These are phyloP conservation scores for Ceratocystis cubensis DNA, from an alignment of 2,329 filamentous ascomycete genomes.

Conservation along the genomic window DNA sequence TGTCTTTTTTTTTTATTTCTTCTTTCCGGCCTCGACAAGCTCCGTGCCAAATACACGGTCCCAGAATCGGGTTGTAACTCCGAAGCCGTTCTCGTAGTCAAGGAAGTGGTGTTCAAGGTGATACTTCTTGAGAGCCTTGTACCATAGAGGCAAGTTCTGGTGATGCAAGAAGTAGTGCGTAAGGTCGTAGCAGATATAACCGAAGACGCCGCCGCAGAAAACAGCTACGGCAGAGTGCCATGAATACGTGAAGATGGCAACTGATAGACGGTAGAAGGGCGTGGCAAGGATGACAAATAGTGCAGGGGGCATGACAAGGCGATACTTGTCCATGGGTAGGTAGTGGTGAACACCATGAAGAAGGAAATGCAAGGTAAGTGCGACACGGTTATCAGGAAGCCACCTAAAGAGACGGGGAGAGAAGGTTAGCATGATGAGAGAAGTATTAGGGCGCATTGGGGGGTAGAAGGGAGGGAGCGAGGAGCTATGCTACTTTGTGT, in stretches of 20 bases:
- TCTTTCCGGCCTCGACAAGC: conserved; percentile 32
- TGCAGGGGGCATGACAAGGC: conserved; percentile 91
- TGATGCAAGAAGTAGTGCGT: conserved; percentile 99
- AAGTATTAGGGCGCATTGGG: background rate
- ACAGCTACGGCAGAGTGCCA: conserved; percentile 71
- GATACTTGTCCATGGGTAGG: conserved; percentile 96
- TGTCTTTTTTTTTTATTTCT: background rate
- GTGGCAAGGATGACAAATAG: conserved; percentile 71
- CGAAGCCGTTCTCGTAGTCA: conserved; percentile 95
- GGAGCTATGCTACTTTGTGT: background rate
- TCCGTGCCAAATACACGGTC: conserved; percentile 85
- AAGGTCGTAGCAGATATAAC: conserved; percentile 91
- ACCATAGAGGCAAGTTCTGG: conserved; percentile 78
- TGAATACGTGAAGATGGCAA: conserved; percentile 66
- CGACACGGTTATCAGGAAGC: conserved; percentile 83
- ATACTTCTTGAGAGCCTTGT: conserved; percentile 89
- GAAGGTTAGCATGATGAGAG: background rate
- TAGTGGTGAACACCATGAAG: conserved; percentile 97
- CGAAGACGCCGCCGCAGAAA: conserved; percentile 84
- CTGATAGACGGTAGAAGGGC: conserved; percentile 88
- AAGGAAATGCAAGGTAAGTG: conserved; percentile 76
- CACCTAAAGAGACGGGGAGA: conserved; percentile 39
- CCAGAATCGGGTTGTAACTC: conserved; percentile 94
- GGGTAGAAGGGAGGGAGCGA: background rate
- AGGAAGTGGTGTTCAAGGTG: conserved; percentile 96